Evolutionary conservation across 2,329 filamentous ascomycete species (phyloP).

Genomic region (Talaromyces sp.): DNA sequence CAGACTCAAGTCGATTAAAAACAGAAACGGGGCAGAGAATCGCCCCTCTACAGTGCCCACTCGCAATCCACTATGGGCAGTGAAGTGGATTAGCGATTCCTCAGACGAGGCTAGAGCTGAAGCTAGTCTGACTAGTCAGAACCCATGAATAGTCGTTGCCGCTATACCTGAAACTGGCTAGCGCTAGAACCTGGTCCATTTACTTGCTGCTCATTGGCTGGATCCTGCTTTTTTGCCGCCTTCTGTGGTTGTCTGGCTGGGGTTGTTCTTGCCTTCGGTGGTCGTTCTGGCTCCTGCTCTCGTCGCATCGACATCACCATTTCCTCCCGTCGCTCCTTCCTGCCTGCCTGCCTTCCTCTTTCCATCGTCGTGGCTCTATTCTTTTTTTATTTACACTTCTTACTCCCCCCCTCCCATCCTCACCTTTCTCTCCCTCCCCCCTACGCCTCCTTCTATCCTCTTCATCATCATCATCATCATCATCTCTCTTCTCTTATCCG

Average conservation of each 20-base stretch:
- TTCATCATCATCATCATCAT: background rate
- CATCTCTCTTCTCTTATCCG: background rate
- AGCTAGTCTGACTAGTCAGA: background rate
- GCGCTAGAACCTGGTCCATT: background rate
- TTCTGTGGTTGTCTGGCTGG: slow-evolving; percentile 7
- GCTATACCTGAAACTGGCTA: background rate
- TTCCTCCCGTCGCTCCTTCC: background rate
- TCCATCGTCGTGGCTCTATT: background rate
- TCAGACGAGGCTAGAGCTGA: background rate
- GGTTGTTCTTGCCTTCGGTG: slow-evolving; percentile 2
- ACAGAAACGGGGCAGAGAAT: slow-evolving; percentile 6
- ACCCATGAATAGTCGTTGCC: background rate
- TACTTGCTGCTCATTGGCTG: background rate
- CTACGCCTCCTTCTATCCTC: background rate
- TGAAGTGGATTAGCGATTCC: background rate
- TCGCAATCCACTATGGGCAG: background rate
- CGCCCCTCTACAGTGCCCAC: background rate
- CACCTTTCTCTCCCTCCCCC: background rate
- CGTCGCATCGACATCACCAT: slow-evolving; percentile 16
- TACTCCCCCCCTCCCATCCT: background rate
- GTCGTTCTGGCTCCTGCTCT: slow-evolving; percentile 8
- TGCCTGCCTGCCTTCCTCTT: background rate
- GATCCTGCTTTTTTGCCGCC: slow-evolving; percentile 1
- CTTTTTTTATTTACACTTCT: slow-evolving; percentile 13
- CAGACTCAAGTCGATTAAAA: slow-evolving; percentile 3